Base-by-base conservation (phyloP, 1,284 basidiomycete genomes). In the Sphaerobolus stellatus region DNA sequence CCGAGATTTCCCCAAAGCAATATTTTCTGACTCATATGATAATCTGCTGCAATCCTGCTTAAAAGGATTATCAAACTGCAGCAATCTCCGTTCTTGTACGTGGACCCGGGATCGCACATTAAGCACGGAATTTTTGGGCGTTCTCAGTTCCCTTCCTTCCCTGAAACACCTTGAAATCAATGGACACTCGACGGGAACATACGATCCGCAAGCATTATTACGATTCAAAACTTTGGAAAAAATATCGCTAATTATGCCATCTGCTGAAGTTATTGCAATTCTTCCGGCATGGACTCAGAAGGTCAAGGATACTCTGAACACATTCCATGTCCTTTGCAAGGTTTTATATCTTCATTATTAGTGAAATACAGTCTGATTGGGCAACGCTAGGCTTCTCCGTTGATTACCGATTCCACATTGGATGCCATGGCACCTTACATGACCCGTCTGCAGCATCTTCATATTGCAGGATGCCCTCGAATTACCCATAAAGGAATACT, bases 41-140 rank as follows among this genome's bases (percentile, higher is more conserved):
- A 64, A 71, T 1, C 60, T 79, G 20, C 62, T 72, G 13, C 64
- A 69, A 4, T 59, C 69, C 16, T 81, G 84, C 48, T 50, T 77
- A 2, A 62, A 58, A 38, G 86, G 80, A 0, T 67, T 90, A 14
- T 62, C 66, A 46, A 86, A 89, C 60, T 88, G 86, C 61, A 61
- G 69, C 30, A 81, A 82, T 58, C 75, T 90, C 9, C 70, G 61
- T 31, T 72, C 81, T 5, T 88, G 84, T 63, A 81, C 80, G 8
- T 90, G 87, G 88, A 90, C 88, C 5, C 78, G 88, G 38, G 84
- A 90, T 60, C 85, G 86, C 3, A 82, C 87, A 2, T 69, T 90
- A 25, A 81, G 74, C 36, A 78, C 80, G 2, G 68, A 71, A 1
- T 77, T 87, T 25, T 72, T 90, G 9, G 61, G 74, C 25, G 77